Base-by-base conservation (phyloP, 768 basidiomycete species). In the Tulasnella sp. region DNA sequence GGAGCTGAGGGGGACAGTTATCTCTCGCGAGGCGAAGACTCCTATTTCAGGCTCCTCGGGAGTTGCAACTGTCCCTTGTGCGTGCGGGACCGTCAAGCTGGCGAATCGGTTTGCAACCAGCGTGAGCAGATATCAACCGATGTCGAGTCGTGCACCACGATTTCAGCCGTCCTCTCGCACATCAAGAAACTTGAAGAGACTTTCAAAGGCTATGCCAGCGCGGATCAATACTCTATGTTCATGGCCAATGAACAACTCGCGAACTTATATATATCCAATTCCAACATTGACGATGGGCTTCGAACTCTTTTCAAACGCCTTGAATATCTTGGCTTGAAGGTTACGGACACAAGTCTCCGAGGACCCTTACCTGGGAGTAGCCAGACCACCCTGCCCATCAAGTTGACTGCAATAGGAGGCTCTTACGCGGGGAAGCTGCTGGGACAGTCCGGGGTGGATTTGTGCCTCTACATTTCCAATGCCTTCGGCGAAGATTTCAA, bases 11-110 rank as follows among this genome's bases (percentile, higher is more conserved):
- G 78, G 5, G n/a, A 26, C 29, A 67, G 46, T 5, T 44, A 70
- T 70, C 1, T 44, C 13, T 37, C 48, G 13, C 40, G 78, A 46
- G 48, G 0, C 23, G 76, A 69, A 29, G 5, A 18, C 5, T 18
- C 37, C 1, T 10, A 6, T 9, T 3, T 67, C 40, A 57, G 18
- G 16, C 40, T 70, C 5, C 42, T 77, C 29, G 32, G 32, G 26
- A 46, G 23, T 23, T 79, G 78, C 35, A 42, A 70, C 20, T 79
- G 78, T 51, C 0, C 20, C 67, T 61, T 79, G 42, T 79, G 78
- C 67, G 29, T 15, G n/a, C 40, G 26, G 9, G 78, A 79, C 57
- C 48, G 74, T 18, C 15, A 40, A 32, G 78, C 57, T 42, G 78
- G 75, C 3, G 71, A 48, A 10, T 39, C 32, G 16, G 44, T 46